Evolutionary conservation across 441 rosid genomes (phyloP).

Genomic region (Adansonia rubrostipa): DNA sequence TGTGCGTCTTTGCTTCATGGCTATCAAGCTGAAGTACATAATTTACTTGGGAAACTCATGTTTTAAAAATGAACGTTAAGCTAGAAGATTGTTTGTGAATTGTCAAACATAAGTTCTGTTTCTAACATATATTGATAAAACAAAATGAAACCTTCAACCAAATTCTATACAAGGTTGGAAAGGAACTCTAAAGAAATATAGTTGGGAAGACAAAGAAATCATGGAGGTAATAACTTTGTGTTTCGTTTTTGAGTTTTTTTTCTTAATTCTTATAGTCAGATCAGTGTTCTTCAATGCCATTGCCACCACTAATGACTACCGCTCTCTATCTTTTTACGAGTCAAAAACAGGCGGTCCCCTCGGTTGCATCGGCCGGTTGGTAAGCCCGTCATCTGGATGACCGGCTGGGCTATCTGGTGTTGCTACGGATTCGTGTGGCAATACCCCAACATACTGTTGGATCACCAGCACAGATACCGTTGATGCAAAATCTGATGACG

Average conservation of each 20-base stretch:
- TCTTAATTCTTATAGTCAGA: neutral
- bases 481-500: slow-evolving; percentile 87
- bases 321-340: neutral
- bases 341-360: slow-evolving; percentile 25
- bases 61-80: neutral
- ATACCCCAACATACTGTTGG: slow-evolving; percentile 65
- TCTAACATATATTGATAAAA: neutral
- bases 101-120: neutral
- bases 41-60: too few species aligned
- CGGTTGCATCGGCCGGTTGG: slow-evolving; percentile 32
- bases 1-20: too few species aligned
- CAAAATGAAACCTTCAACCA: neutral
- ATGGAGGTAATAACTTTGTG: neutral
- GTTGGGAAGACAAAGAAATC: neutral
- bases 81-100: neutral
- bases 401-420: slow-evolving; percentile 50
- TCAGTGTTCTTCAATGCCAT: neutral
- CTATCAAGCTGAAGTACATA: too few species aligned
- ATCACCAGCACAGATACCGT: slow-evolving; percentile 84
- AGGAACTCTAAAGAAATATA: neutral
- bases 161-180: neutral
- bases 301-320: neutral
- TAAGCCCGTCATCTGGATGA: slow-evolving; percentile 38
- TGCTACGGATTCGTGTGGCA: slow-evolving; percentile 37
- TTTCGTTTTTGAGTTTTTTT: neutral